These are phyloP conservation scores for Pisolithus orientalis DNA, from an alignment of 768 basidiomycete species.

Conservation along the genomic window DNA sequence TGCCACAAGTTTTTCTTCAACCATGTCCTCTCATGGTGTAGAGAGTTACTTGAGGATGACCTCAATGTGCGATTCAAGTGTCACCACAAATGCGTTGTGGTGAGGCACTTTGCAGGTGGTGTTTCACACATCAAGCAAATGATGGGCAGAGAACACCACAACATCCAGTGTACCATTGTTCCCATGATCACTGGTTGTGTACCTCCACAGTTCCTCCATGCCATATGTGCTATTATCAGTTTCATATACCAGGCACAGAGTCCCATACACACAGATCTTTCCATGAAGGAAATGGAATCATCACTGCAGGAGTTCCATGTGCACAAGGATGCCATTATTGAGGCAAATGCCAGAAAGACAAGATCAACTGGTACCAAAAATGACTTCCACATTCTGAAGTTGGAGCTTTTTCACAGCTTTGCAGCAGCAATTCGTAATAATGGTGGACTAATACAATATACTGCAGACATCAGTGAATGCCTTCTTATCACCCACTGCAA, in stretches of 20 bases:
- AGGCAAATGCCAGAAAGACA: background rate
- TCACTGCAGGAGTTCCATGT: background rate
- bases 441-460: conserved; percentile 30
- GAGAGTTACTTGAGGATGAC: too few species aligned
- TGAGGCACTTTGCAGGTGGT: background rate
- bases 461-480: conserved; percentile 30
- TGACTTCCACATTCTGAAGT: background rate
- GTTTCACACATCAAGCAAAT: background rate
- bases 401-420: background rate
- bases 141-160: background rate
- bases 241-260: too few species aligned
- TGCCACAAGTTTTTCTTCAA: background rate
- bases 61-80: too few species aligned
- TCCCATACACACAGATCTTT: background rate
- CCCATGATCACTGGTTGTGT: background rate
- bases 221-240: background rate
- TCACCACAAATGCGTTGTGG: background rate
- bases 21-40: background rate
- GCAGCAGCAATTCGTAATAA: conserved; percentile 11
- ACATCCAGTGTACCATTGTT: background rate
- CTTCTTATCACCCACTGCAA: conserved; percentile 2
- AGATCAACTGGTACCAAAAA: background rate
- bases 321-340: background rate
- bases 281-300: background rate
- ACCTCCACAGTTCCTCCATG: background rate